Base-by-base conservation (phyloP, 805 yeast genomes). In the Metschnikowia cerradonensis region DNA sequence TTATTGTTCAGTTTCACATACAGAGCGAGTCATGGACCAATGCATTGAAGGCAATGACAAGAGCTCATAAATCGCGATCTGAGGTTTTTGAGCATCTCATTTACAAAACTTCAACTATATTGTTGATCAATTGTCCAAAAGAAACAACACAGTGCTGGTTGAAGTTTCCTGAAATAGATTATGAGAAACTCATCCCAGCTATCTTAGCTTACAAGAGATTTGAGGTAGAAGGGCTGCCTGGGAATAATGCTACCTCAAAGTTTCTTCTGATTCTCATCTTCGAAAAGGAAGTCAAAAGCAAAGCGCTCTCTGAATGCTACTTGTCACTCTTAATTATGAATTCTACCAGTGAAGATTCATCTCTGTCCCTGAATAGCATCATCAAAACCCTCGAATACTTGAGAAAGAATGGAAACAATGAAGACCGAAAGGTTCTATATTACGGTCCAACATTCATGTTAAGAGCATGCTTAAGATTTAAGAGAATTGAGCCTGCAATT, bases 111-210 rank as follows among this genome's bases (percentile, higher is more conserved):
- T 77, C 97, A 0, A 82, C 86, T 0, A 83, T 83, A 0, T 65
- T 94, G 36, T 64, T 94, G 47, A 72, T 82, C 2, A 87, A 88
- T 58, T 68, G 78, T 13, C 91, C 99, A 0, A 72, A 71, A 30
- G 77, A 75, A 11, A 89, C 96, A 0, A 81, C 88, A 1, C 86
- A 84, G 47, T 75, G 88, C 0, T 94, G 97, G 97, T 77, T 88
- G 60, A 77, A 83, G 46, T 64, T 84, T 20, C 50, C 58, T 22
- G 65, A 63, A 33, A 55, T 92, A 2, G 80, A 87, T 51, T 84
- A 86, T 44, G 76, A 78, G 13, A 81, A 76, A 52, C 71, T 94
- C 20, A 66, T 94, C 2, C 96, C 97, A 2, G 83, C 97, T 0
- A 70, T 92, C 11, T 65, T 90, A 53, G 77, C 83, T 0, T 90